phyloP scores from a whole-genome alignment of 1,284 basidiomycete species.

The Ustilago shanxiensis region DNA sequence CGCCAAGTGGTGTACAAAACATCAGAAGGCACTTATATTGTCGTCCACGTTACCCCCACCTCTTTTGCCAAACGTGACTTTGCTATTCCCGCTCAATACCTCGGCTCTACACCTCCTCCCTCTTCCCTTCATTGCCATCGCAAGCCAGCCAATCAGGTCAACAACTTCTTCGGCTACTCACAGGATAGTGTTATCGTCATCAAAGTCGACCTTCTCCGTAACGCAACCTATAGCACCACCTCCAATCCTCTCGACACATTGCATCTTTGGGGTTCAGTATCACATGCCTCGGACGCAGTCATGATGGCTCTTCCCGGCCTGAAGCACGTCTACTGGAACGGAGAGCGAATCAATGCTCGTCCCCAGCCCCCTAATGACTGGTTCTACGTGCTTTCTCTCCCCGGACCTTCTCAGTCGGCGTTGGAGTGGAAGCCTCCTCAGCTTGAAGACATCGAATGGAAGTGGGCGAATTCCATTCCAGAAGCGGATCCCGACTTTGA shows the following conservation, averaged over 20 bases:
- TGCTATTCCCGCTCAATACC: slow-evolving; percentile 12
- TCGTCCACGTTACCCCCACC: slow-evolving; percentile 16
- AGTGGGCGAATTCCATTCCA: slow-evolving; percentile 79
- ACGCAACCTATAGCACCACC: slow-evolving; percentile 40
- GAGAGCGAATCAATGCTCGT: slow-evolving; percentile 7
- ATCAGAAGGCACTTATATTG: slow-evolving; percentile 9
- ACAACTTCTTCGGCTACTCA: slow-evolving; percentile 32
- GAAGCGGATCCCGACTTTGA: slow-evolving; percentile 73
- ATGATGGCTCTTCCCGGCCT: slow-evolving; percentile 29
- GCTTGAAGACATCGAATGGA: slow-evolving; percentile 74
- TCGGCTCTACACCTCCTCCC: not conserved
- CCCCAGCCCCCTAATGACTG: slow-evolving; percentile 8
- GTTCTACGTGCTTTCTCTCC: slow-evolving; percentile 20
- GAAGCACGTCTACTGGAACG: slow-evolving; percentile 38
- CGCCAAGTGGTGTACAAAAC: slow-evolving; percentile 25
- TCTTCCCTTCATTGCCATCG: not conserved
- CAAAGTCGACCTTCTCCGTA: slow-evolving; percentile 38
- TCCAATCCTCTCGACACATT: slow-evolving; percentile 29
- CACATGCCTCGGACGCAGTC: not conserved
- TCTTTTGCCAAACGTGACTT: slow-evolving; percentile 20
- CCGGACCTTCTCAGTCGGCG: slow-evolving; percentile 17
- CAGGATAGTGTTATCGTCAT: slow-evolving; percentile 32
- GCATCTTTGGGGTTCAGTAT: slow-evolving; percentile 24
- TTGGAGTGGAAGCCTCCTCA: slow-evolving; percentile 26
- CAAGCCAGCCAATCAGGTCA: slow-evolving; percentile 6